Percentiles rank a stretch among this genome's conserved stretches.
phyloP scores from a whole-genome alignment of 371 early-diverging fungal genomes.

The Coemansia sp. region DNA sequence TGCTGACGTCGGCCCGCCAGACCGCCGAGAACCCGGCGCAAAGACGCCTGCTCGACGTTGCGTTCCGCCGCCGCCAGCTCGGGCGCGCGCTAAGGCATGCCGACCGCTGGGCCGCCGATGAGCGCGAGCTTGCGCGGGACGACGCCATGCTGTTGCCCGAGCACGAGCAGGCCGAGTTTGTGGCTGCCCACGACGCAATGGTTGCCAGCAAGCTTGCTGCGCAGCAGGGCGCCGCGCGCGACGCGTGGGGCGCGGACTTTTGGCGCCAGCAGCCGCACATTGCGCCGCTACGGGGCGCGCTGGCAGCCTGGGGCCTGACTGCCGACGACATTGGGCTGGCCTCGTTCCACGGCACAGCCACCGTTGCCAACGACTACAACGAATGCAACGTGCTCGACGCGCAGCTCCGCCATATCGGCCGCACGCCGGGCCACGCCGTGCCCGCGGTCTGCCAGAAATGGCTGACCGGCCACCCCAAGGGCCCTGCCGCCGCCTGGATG shows the following conservation, averaged over 20 bases:
- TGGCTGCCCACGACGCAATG: neutral
- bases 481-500: slow-evolving; percentile 97
- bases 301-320: slow-evolving; percentile 86
- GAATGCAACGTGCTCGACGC: slow-evolving; percentile 87
- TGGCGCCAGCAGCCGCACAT: slow-evolving; percentile 72
- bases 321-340: slow-evolving; percentile 93
- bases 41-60: slow-evolving; percentile 78
- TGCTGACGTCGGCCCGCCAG: slow-evolving; percentile 90
- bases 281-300: slow-evolving; percentile 87
- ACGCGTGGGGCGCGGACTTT: slow-evolving; percentile 70
- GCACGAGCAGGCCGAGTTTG: neutral
- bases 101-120: slow-evolving; percentile 75
- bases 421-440: slow-evolving; percentile 80
- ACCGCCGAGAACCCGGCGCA: slow-evolving; percentile 61
- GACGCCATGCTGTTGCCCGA: neutral
- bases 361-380: slow-evolving; percentile 96
- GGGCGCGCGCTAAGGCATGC: slow-evolving; percentile 75
- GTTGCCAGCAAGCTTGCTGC: slow-evolving; percentile 1
- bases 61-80: slow-evolving; percentile 85
- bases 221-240: slow-evolving; percentile 38
- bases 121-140: neutral
- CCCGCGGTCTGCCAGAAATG: slow-evolving; percentile 91
- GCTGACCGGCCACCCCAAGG: slow-evolving; percentile 96
- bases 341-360: slow-evolving; percentile 96
- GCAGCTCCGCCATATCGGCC: slow-evolving; percentile 87